Evolutionary conservation across 371 early-diverging fungal genomes (phyloP).

Genomic region (Mortierella sp.): DNA sequence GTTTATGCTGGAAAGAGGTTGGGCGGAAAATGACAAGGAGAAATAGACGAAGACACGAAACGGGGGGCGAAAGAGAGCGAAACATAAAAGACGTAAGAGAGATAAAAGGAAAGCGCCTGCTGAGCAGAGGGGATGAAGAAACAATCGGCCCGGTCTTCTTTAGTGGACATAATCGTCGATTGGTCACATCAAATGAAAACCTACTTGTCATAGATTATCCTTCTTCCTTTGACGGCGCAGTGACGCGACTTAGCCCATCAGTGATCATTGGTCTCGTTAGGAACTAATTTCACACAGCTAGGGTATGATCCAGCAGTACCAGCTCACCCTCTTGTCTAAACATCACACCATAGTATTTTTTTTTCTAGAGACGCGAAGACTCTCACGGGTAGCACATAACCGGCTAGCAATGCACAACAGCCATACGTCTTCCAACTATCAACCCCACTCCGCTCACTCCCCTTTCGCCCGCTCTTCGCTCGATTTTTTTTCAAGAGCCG

Average conservation of each 20-base stretch:
- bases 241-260: slow-evolving; percentile 4
- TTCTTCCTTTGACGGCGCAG: background rate
- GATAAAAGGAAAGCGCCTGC: background rate
- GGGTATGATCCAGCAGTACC: background rate
- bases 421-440: background rate
- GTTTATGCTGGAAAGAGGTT: background rate
- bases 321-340: background rate
- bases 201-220: background rate
- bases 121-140: too few species aligned
- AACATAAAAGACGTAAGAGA: background rate
- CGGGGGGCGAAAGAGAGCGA: too few species aligned
- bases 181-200: background rate
- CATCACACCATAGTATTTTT: background rate
- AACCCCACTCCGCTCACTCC: background rate
- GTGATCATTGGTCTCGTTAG: background rate
- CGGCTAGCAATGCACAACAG: background rate
- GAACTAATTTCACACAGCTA: background rate
- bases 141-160: background rate
- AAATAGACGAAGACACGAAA: background rate
- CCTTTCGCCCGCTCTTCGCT: background rate
- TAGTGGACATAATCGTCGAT: too few species aligned
- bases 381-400: background rate
- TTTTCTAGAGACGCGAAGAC: background rate
- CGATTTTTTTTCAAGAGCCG: background rate
- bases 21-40: background rate